These are phyloP conservation scores for Didymella lethalis DNA, from an alignment of 2,329 filamentous ascomycete genomes.

Conservation along the genomic window DNA sequence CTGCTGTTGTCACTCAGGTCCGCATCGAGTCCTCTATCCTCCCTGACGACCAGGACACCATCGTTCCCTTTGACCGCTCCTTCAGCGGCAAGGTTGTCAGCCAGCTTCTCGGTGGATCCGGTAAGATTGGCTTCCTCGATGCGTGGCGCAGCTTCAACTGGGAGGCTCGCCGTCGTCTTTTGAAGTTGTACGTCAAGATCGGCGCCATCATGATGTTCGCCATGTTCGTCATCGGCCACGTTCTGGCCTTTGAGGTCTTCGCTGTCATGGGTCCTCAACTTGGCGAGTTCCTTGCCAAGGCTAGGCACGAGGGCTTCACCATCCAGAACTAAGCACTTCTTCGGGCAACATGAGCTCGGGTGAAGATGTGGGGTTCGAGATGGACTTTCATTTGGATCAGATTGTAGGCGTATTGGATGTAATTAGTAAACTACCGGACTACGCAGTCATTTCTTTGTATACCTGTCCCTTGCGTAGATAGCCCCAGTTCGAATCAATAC, in stretches of 20 bases:
- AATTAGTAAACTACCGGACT: slow-evolving; percentile 7
- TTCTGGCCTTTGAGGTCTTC: slow-evolving; percentile 63
- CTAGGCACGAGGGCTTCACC: slow-evolving; percentile 25
- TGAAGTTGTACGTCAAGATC: slow-evolving; percentile 79
- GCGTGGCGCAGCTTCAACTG: slow-evolving; percentile 82
- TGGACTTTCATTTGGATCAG: neutral
- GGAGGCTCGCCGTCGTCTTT: slow-evolving; percentile 73
- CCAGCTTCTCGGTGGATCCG: slow-evolving; percentile 75
- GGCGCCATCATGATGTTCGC: slow-evolving; percentile 62
- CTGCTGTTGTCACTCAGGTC: slow-evolving; percentile 76
- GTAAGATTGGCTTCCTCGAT: slow-evolving; percentile 74
- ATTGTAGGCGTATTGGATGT: slow-evolving; percentile 7
- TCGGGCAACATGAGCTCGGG: neutral
- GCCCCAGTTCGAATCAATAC: too few species aligned
- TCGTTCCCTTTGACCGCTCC: slow-evolving; percentile 89
- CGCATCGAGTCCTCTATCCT: slow-evolving; percentile 89
- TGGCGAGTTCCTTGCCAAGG: slow-evolving; percentile 31
- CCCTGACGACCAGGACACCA: slow-evolving; percentile 79
- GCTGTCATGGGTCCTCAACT: slow-evolving; percentile 55
- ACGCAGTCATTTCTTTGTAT: slow-evolving; percentile 16
- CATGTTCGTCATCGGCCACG: slow-evolving; percentile 56
- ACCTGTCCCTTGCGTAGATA: neutral
- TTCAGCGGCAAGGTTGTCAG: slow-evolving; percentile 80
- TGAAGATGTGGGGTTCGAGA: too few species aligned
- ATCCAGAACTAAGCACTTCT: slow-evolving; percentile 9